Percentiles rank a stretch among this genome's conserved stretches.
These are phyloP conservation scores for Monosporozyma siamensis DNA, from an alignment of 805 yeast species.

Conservation along the genomic window DNA sequence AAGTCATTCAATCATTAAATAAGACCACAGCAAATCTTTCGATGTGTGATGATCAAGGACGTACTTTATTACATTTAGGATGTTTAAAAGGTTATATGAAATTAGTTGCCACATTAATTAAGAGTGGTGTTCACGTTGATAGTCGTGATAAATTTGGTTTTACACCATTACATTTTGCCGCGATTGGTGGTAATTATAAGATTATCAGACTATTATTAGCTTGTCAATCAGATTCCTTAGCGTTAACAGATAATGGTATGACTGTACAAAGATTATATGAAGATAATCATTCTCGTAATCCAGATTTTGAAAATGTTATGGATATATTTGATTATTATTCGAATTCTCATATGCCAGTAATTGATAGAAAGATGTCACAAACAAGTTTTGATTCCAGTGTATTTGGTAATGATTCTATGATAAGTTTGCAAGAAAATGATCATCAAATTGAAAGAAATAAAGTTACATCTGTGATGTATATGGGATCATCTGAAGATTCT, in stretches of 20 bases:
- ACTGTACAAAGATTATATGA: conserved; percentile 29
- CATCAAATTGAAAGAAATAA: neutral
- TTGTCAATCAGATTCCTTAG: conserved; percentile 51
- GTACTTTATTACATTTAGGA: conserved; percentile 81
- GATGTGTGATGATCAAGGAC: conserved; percentile 73
- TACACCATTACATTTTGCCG: conserved; percentile 84
- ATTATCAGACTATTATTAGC: conserved; percentile 52
- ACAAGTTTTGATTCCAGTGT: conserved; percentile 23
- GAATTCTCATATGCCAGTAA: conserved; percentile 12
- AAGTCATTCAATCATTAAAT: conserved; percentile 59
- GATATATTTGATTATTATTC: conserved; percentile 19
- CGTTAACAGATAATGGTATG: conserved; percentile 43
- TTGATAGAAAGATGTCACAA: conserved; percentile 18
- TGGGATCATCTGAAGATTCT: neutral
- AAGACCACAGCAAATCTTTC: conserved; percentile 66
- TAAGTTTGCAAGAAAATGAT: neutral
- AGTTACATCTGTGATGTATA: neutral
- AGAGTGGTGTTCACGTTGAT: conserved; percentile 59
- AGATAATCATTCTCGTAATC: conserved; percentile 8
- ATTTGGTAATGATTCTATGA: conserved; percentile 20
- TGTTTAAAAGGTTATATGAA: conserved; percentile 60
- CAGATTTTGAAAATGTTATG: conserved; percentile 20
- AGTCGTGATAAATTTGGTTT: conserved; percentile 69
- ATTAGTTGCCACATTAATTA: conserved; percentile 54
- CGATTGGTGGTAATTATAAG: conserved; percentile 62